Percentiles rank a stretch among this genome's conserved stretches.
Conservation (phyloP, 768 basidiomycete genomes). For the Trametes cubensis region DNA sequence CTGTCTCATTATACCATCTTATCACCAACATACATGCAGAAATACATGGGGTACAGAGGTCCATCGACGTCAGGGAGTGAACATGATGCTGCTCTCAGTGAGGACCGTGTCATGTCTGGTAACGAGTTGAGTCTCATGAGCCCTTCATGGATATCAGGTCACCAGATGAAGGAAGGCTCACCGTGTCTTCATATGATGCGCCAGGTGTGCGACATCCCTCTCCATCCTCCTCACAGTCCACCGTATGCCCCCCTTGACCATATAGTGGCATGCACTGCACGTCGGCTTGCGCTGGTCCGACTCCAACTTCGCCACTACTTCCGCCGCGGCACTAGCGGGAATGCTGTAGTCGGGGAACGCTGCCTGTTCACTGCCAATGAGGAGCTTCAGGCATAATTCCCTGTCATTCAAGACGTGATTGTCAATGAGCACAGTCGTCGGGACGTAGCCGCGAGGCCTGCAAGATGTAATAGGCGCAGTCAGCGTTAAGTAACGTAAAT, state of each 20-base stretch:
- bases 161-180: not conserved
- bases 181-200: slow-evolving; percentile 8
- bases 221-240: not conserved
- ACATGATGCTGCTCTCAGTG: too few species aligned
- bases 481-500: not conserved
- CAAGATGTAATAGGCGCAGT: not conserved
- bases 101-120: too few species aligned
- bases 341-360: not conserved
- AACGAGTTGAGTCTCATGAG: too few species aligned
- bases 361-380: not conserved
- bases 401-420: not conserved
- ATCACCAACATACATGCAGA: too few species aligned
- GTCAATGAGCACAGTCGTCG: not conserved
- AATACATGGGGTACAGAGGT: too few species aligned
- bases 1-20: too few species aligned
- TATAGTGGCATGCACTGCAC: not conserved
- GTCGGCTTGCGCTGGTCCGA: not conserved
- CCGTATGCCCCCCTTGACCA: not conserved
- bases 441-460: not conserved
- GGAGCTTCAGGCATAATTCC: not conserved
- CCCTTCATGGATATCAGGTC: too few species aligned
- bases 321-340: not conserved
- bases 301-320: not conserved
- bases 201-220: not conserved
- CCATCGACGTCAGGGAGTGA: too few species aligned